Conservation (phyloP, 768 basidiomycete genomes). For the Kwoniella newhampshirensis region DNA sequence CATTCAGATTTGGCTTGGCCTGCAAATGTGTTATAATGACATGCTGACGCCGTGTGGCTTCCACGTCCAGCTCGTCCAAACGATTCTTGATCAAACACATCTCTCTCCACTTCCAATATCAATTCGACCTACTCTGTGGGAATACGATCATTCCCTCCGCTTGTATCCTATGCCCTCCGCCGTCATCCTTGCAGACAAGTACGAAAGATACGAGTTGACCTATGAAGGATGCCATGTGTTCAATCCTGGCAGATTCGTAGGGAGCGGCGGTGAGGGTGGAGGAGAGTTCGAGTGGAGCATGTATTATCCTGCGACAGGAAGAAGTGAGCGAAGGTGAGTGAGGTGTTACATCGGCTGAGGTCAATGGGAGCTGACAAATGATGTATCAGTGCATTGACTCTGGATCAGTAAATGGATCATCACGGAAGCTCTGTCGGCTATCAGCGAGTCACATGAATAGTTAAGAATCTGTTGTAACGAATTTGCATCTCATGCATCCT, state of each 20-base stretch:
- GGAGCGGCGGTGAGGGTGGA: slow-evolving; percentile 57
- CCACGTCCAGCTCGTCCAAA: slow-evolving; percentile 81
- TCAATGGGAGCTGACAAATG: slow-evolving; percentile 58
- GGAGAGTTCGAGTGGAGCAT: slow-evolving; percentile 76
- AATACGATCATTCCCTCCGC: slow-evolving; percentile 86
- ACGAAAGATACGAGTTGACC: slow-evolving; percentile 91
- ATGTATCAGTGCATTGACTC: slow-evolving; percentile 32
- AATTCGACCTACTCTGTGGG: slow-evolving; percentile 81
- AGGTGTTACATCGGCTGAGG: slow-evolving; percentile 60
- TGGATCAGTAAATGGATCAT: slow-evolving; percentile 26
- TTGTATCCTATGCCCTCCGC: slow-evolving; percentile 91
- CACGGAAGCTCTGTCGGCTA: no score
- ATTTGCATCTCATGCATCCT: slow-evolving; percentile 1
- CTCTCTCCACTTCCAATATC: slow-evolving; percentile 80
- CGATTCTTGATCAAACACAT: slow-evolving; percentile 91
- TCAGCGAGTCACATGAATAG: not conserved
- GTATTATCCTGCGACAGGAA: slow-evolving; percentile 78
- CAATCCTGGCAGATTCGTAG: slow-evolving; percentile 91
- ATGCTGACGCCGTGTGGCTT: not conserved
- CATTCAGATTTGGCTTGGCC: no score
- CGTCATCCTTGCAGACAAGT: slow-evolving; percentile 91
- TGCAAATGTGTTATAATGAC: not conserved
- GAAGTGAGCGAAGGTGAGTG: slow-evolving; percentile 62
- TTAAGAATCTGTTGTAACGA: not conserved
- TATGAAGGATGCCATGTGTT: slow-evolving; percentile 99